Evolutionary conservation across 768 basidiomycete genomes (phyloP).

Genomic region (Polyporus arcularius): DNA sequence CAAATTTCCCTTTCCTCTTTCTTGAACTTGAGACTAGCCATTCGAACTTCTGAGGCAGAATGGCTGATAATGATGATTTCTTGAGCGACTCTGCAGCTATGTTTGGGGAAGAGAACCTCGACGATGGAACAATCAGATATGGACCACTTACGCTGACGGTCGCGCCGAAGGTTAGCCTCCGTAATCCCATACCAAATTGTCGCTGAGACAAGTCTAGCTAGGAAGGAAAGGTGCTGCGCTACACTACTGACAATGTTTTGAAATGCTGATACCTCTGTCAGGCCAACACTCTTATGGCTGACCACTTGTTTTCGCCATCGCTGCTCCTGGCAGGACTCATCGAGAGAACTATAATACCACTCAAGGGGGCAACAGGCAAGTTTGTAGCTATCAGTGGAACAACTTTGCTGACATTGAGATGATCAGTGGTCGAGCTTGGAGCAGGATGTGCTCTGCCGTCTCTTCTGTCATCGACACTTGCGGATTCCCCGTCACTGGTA

Average conservation of each 20-base stretch:
- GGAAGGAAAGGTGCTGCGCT: conserved; percentile 56
- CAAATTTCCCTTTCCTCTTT: too few species aligned
- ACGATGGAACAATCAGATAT: conserved; percentile 49
- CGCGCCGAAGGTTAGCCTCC: conserved; percentile 55
- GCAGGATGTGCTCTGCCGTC: conserved; percentile 71
- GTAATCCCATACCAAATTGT: background rate
- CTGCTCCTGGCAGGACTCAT: conserved; percentile 67
- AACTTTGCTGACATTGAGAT: too few species aligned
- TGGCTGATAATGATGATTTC: conserved; percentile 41
- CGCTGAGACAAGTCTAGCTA: conserved; percentile 23
- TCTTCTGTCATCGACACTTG: conserved; percentile 50
- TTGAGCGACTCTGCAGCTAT: conserved; percentile 19
- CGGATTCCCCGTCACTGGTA: conserved; percentile 49
- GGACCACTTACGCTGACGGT: conserved; percentile 56
- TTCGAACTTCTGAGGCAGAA: background rate
- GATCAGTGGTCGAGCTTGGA: conserved; percentile 68
- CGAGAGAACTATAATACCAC: conserved; percentile 52
- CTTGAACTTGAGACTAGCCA: too few species aligned
- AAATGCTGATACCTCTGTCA: conserved; percentile 27
- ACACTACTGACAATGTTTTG: too few species aligned
- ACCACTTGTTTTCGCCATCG: conserved; percentile 72
- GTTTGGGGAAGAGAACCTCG: conserved; percentile 20
- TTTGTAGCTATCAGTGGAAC: background rate
- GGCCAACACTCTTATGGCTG: conserved; percentile 72
- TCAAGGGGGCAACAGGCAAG: conserved; percentile 43